Conservation (phyloP, 2,329 filamentous ascomycete genomes). For the Pestalotiopsis sp. region DNA sequence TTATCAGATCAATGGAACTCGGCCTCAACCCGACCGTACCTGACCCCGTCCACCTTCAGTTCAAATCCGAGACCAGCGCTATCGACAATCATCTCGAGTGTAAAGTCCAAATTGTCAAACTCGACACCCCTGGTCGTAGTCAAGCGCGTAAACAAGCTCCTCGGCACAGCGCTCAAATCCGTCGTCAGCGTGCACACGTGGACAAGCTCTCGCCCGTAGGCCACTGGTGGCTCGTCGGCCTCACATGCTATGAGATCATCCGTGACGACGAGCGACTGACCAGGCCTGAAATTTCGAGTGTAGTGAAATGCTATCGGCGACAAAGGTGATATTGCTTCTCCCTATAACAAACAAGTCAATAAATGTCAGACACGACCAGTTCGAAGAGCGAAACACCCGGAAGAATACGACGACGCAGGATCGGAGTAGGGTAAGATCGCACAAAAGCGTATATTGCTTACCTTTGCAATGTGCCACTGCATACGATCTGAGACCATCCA, state of each 20-base stretch:
- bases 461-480: constrained; percentile 85
- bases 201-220: constrained; percentile 64
- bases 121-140: constrained; percentile 80
- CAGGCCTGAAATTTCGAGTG: constrained; percentile 80
- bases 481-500: constrained; percentile 85
- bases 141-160: constrained; percentile 72
- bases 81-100: constrained; percentile 81
- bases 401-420: neutral
- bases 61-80: constrained; percentile 78
- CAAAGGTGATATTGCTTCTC: constrained; percentile 74
- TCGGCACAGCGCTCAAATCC: constrained; percentile 75
- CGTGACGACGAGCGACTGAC: constrained; percentile 76
- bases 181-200: constrained; percentile 82
- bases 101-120: constrained; percentile 82
- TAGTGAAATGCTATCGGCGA: constrained; percentile 82
- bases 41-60: constrained; percentile 75
- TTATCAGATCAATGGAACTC: constrained; percentile 67
- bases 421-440: neutral
- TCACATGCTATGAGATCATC: constrained; percentile 81
- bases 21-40: constrained; percentile 77
- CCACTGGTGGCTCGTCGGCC: constrained; percentile 64
- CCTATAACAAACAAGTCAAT: constrained; percentile 43
- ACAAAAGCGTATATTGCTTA: constrained; percentile 35
- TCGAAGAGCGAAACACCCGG: neutral
- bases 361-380: neutral